Base-by-base conservation (phyloP, 345 rosid species). In the Angophora floribunda region DNA sequence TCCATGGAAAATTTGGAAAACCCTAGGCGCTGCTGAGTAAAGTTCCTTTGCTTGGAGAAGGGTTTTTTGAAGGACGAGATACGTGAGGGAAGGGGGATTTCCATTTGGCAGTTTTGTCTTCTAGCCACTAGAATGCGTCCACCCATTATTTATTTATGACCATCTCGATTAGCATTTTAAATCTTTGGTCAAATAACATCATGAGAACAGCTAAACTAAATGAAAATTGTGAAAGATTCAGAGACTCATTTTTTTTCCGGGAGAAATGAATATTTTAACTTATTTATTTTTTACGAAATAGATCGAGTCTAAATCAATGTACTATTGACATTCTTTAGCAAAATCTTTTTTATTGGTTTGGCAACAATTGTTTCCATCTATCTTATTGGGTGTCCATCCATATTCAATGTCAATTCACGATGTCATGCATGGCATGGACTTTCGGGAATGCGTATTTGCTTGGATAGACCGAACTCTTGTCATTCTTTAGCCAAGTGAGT, bases 181-280 rank as follows among this genome's bases (percentile, higher is more conserved):
- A 63, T 63, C 75, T 2, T n/a, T 7, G 75, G 19, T n/a, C 41
- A 63, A 63, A 63, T 63, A n/a, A 36, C 6, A n/a, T n/a, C 41
- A 3, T 13, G 4, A 14, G 16, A n/a, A n/a, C 30, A 63, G 36
- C 36, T 4, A 13, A 63, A 14, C 75, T 17, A n/a, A 63, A 28
- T 63, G 65, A 26, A 59, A 24, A 22, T 59, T 11, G 3, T 6
- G 12, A 6, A 26, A 24, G 14, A 10, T 59, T 24, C 5, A 15
- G 41, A 36, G 41, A 4, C 41, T 6, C 7, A 2, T 2, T 6
- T 52, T 15, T 52, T 1, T 15, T 52, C 6, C 2, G 1, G 0
- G 7, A 52, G 53, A 52, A 52, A 15, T 52, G 21, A 52, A 52
- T 52, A 14, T 14, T 52, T 52, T 14, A 51, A 51, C 13, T 12